Conservation (phyloP, 441 rosid genomes). For the Syzygium syzygioides region DNA sequence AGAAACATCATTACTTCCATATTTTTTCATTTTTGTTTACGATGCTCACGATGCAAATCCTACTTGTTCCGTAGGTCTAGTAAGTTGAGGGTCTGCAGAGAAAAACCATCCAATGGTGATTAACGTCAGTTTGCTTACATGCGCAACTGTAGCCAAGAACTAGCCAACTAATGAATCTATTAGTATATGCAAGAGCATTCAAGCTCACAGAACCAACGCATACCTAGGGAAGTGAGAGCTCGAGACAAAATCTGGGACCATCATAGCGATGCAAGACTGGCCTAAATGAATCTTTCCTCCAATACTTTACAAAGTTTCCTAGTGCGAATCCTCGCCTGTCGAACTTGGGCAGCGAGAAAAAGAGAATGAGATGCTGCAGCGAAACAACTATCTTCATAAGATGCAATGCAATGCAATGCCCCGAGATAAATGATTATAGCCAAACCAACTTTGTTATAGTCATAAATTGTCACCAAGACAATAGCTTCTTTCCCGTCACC, state of each 20-base stretch:
- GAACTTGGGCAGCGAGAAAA: neutral
- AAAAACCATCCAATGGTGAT: too few species aligned
- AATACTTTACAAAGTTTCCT: slow-evolving; percentile 76
- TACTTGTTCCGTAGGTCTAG: too few species aligned
- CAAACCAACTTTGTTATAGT: slow-evolving; percentile 34
- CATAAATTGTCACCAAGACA: slow-evolving; percentile 71
- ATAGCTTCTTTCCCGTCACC: slow-evolving; percentile 95
- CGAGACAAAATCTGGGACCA: slow-evolving; percentile 88
- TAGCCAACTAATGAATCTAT: too few species aligned
- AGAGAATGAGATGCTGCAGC: neutral
- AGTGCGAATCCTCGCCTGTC: slow-evolving; percentile 71
- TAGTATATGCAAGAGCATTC: neutral
- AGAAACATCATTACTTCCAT: too few species aligned
- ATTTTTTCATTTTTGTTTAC: too few species aligned
- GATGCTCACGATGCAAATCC: too few species aligned
- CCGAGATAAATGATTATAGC: slow-evolving; percentile 45
- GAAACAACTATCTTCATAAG: neutral
- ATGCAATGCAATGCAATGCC: slow-evolving; percentile 45
- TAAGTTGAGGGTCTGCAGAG: too few species aligned
- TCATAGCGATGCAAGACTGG: slow-evolving; percentile 93
- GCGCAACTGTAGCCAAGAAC: too few species aligned
- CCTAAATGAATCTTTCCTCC: slow-evolving; percentile 91
- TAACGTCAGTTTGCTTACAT: too few species aligned
- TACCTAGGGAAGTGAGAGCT: slow-evolving; percentile 97
- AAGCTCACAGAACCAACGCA: neutral